Conservation (phyloP, 805 yeast genomes). For the Ogataea trehalophila region DNA sequence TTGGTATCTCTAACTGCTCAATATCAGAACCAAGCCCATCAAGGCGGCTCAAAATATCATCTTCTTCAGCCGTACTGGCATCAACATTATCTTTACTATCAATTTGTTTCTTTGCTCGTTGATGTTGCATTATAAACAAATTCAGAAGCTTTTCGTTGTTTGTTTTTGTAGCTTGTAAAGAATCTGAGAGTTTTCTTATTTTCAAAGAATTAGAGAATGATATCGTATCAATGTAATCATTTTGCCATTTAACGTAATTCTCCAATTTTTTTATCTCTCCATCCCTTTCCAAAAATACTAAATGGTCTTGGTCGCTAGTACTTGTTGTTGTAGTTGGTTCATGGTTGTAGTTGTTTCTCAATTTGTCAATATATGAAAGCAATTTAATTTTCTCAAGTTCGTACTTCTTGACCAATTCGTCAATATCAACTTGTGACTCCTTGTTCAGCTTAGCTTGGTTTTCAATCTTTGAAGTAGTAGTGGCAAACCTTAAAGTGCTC, state of each 20-base stretch:
- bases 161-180: conserved; percentile 1
- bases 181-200: conserved; percentile 2
- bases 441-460: conserved; percentile 52
- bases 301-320: not conserved
- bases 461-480: conserved; percentile 64
- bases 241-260: conserved; percentile 23
- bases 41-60: no score
- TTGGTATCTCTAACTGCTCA: no score
- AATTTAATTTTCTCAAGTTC: conserved; percentile 23
- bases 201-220: conserved; percentile 15
- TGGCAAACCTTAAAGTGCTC: conserved; percentile 75
- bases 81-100: no score
- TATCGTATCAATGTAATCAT: conserved; percentile 20
- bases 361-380: conserved; percentile 12
- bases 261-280: conserved; percentile 16
- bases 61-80: no score
- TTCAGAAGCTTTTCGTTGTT: conserved; percentile 8
- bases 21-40: no score
- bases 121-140: not conserved
- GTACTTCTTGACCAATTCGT: conserved; percentile 23
- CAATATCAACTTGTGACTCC: conserved; percentile 37
- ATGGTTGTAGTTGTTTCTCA: conserved; percentile 5
- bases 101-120: no score
- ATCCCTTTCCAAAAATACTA: not conserved
- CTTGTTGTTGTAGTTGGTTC: not conserved